Percentiles rank a stretch among this genome's conserved stretches.
Evolutionary conservation across 2,329 filamentous ascomycete species (phyloP).

Genomic region (Diaporthe sp.): DNA sequence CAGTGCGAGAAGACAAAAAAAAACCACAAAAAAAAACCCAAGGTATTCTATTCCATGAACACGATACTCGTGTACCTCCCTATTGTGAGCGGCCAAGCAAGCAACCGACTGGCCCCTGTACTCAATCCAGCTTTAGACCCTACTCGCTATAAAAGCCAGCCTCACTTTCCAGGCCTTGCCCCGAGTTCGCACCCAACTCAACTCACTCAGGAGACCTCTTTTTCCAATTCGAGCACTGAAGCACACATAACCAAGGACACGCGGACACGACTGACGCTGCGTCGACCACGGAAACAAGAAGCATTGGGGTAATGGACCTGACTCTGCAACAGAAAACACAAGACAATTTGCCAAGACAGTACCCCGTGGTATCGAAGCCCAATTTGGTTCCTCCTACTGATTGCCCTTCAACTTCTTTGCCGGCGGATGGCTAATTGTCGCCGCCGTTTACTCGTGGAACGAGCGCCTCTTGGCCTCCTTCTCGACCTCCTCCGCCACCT

Average conservation of each 20-base stretch:
- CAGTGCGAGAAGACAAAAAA: not conserved
- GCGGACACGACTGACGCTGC: not conserved
- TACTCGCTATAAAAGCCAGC: not conserved
- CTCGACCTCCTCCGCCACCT: slow-evolving; percentile 69
- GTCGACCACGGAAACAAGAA: not conserved
- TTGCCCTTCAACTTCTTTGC: not conserved
- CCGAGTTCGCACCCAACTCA: not conserved
- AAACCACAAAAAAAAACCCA: not conserved
- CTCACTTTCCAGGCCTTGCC: not conserved
- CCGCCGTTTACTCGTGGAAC: slow-evolving; percentile 40
- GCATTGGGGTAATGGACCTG: slow-evolving; percentile 11
- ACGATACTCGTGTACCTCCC: slow-evolving; percentile 5
- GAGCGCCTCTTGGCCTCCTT: slow-evolving; percentile 55
- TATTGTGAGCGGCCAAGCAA: not conserved
- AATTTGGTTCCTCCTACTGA: slow-evolving; percentile 2
- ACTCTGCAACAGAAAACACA: slow-evolving; percentile 9
- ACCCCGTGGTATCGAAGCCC: slow-evolving; percentile 20
- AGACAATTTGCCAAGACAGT: slow-evolving; percentile 13
- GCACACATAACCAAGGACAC: not conserved
- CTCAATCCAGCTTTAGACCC: not conserved
- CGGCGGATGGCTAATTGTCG: not conserved
- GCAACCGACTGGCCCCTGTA: not conserved
- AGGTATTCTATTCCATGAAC: slow-evolving; percentile 14
- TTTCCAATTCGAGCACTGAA: slow-evolving; percentile 3
- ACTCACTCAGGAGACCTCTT: not conserved